These are phyloP conservation scores for Candida piceae DNA, from an alignment of 805 yeast species.

Conservation along the genomic window DNA sequence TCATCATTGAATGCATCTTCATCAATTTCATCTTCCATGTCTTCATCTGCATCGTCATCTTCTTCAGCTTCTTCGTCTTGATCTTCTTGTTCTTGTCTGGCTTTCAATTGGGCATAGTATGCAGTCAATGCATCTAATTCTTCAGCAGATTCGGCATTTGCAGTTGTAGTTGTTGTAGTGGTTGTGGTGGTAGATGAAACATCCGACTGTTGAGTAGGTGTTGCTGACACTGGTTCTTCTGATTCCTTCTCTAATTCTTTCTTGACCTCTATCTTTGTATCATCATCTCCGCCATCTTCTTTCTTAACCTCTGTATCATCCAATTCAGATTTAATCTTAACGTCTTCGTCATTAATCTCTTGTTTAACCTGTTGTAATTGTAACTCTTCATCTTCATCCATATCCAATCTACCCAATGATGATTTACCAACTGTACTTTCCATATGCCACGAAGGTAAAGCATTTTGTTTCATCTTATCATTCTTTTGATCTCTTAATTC, in stretches of 20 bases:
- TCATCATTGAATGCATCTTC: conserved; percentile 25
- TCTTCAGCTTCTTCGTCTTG: conserved; percentile 53
- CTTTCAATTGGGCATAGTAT: conserved; percentile 73
- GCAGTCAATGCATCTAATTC: conserved; percentile 69
- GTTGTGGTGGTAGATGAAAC: too few species aligned
- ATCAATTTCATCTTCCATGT: conserved; percentile 28
- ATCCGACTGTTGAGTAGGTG: conserved; percentile 2
- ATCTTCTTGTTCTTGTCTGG: conserved; percentile 58
- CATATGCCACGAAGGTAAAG: conserved; percentile 95
- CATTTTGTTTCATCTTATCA: conserved; percentile 79
- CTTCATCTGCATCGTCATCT: conserved; percentile 41
- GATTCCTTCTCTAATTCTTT: conserved; percentile 1
- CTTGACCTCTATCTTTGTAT: background rate
- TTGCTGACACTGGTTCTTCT: background rate
- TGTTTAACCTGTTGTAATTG: conserved; percentile 5
- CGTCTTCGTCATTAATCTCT: conserved; percentile 18
- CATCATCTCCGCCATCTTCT: conserved; percentile 1
- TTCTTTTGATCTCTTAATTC: conserved; percentile 62
- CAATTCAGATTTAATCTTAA: conserved; percentile 10
- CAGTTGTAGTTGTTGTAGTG: conserved; percentile 8
- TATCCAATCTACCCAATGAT: conserved; percentile 51
- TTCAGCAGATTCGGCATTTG: conserved; percentile 46
- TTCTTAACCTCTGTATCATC: conserved; percentile 4
- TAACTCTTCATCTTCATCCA: conserved; percentile 34
- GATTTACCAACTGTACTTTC: conserved; percentile 81